Evolutionary conservation across 1,284 basidiomycete genomes (phyloP), one percentile per base, ranked within the genome.

Genomic region (Microbotryomycetes sp.): DNA sequence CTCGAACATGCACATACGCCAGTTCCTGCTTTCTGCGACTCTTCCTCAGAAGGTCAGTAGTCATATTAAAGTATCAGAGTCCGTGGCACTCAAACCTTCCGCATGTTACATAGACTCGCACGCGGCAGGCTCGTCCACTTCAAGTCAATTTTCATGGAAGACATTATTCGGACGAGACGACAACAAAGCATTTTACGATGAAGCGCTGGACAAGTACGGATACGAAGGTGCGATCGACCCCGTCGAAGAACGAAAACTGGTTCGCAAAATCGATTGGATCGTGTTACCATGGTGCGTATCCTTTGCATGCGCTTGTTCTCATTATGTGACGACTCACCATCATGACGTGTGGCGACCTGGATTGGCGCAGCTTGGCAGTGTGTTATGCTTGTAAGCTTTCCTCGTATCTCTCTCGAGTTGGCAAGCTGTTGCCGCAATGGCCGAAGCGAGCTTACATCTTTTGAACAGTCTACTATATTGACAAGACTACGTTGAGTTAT

Each of bases 391-490:
- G 53, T 54, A 26, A 3, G 53, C 23, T 41, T 11, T 41, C 35
- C 18, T 11, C 35, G 35, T 11, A 41, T 41, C 35, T 41, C 35
- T 41, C 35, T 41, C 18, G 35, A 18, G 18, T 41, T 41, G 35
- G 29, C n/a, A n/a, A n/a, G 71, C 74, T 27, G 71, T 78, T 24
- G 68, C 73, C n/a, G 68, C n/a, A n/a, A n/a, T n/a, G n/a, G n/a
- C n/a, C n/a, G n/a, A n/a, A n/a, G n/a, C n/a, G n/a, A n/a, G n/a
- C n/a, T n/a, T n/a, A n/a, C n/a, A n/a, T 78, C 31, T 78, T 77
- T 64, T 79, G 79, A 62, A 73, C 74, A 66, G 78, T 77, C 69
- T 79, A 79, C 68, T 78, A 77, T 59, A 70, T 79, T 48, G 75
- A 76, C 62, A 76, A 75, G 68, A 74, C 74, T 23, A 78, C 74